phyloP scores from a whole-genome alignment of 2,329 filamentous ascomycete species.

The Cladosporium halotolerans region DNA sequence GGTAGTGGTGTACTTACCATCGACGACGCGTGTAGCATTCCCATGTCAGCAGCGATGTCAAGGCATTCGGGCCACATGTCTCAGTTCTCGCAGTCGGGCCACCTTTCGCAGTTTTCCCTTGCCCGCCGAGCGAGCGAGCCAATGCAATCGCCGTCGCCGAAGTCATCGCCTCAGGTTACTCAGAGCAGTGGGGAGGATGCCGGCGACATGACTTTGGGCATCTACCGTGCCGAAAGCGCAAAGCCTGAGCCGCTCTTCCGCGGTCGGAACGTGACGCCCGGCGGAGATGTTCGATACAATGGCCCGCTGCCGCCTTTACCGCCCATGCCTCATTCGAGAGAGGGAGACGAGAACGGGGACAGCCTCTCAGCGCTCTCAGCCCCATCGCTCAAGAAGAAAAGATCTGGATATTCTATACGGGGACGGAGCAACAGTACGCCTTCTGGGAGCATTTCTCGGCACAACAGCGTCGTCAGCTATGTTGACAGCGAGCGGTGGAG shows the following conservation, averaged over 20 bases:
- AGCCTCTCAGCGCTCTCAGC: conserved; percentile 29
- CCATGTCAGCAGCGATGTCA: conserved; percentile 17
- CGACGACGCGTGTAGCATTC: conserved; percentile 24
- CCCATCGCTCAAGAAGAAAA: conserved; percentile 26
- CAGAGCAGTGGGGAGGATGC: conserved; percentile 18
- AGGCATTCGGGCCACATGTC: conserved; percentile 1
- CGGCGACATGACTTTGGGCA: conserved; percentile 27
- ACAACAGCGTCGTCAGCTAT: conserved; percentile 26
- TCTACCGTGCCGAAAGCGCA: conserved; percentile 27
- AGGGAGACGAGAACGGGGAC: conserved; percentile 25
- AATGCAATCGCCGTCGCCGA: conserved; percentile 18
- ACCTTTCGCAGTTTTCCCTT: conserved; percentile 1
- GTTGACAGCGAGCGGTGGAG: conserved; percentile 25
- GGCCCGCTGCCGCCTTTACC: conserved; percentile 26
- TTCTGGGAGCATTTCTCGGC: conserved; percentile 21
- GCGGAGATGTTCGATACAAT: conserved; percentile 20
- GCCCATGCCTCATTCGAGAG: conserved; percentile 24
- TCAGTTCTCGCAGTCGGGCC: background rate
- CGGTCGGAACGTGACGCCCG: conserved; percentile 6
- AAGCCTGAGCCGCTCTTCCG: conserved; percentile 31
- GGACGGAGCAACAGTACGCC: conserved; percentile 28
- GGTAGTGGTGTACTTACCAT: conserved; percentile 28
- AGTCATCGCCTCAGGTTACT: conserved; percentile 15
- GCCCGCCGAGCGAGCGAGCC: conserved; percentile 21
- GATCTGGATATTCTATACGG: conserved; percentile 29